Evolutionary conservation across 2,329 filamentous ascomycete genomes (phyloP).

Genomic region (Scopulariopsis brevicaulis): DNA sequence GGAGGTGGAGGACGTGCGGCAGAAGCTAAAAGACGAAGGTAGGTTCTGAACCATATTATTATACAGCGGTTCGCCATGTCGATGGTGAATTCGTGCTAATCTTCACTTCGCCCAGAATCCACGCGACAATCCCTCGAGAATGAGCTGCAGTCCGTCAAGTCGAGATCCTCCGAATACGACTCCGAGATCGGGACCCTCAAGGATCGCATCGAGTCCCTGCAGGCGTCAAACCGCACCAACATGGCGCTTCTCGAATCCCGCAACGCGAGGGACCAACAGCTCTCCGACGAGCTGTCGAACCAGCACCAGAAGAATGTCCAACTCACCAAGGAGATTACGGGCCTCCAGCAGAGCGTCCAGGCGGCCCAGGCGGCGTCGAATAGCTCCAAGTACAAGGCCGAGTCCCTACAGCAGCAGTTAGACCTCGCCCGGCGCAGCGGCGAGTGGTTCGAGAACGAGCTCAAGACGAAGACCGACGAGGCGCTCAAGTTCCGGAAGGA

Average conservation of each 20-base stretch:
- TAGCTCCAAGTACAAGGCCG: conserved; percentile 80
- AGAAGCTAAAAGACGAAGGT: conserved; percentile 78
- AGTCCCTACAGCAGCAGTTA: conserved; percentile 81
- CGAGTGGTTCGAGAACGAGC: conserved; percentile 85
- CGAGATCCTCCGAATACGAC: conserved; percentile 61
- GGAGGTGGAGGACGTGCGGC: conserved; percentile 70
- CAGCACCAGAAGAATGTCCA: conserved; percentile 84
- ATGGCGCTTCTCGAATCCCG: conserved; percentile 84
- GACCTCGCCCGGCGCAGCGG: conserved; percentile 80
- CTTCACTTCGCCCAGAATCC: conserved; percentile 47
- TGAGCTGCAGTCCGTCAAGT: conserved; percentile 68
- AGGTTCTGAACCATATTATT: conserved; percentile 15
- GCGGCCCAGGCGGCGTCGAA: conserved; percentile 68
- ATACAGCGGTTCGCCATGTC: background rate
- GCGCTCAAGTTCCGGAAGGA: conserved; percentile 87
- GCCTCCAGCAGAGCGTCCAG: conserved; percentile 75
- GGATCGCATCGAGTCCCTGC: conserved; percentile 73
- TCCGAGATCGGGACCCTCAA: conserved; percentile 67
- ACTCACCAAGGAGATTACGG: conserved; percentile 69
- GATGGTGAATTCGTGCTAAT: background rate
- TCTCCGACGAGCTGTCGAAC: conserved; percentile 75
- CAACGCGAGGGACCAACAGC: conserved; percentile 70
- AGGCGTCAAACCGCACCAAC: conserved; percentile 86
- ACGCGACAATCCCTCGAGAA: conserved; percentile 65
- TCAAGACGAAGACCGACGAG: conserved; percentile 82